Percentiles rank a stretch among this genome's conserved stretches.
Evolutionary conservation across 176 grass and related monocot species (phyloP).

Genomic region (Musa acuminata): DNA sequence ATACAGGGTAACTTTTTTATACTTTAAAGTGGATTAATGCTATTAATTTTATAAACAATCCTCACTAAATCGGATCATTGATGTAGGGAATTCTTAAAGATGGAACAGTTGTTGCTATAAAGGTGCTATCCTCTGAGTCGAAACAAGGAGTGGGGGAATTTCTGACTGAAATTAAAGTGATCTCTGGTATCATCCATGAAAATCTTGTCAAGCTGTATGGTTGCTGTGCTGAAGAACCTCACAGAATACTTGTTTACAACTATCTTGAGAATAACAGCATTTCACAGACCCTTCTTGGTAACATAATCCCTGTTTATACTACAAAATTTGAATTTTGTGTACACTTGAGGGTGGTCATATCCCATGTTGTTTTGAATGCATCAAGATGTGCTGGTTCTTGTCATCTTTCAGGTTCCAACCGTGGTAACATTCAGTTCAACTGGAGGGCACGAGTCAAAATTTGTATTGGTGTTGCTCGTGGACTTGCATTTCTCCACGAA

Average conservation of each 20-base stretch:
- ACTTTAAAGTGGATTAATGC: not conserved
- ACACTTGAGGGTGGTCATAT: not conserved
- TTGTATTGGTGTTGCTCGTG: slow-evolving; percentile 47
- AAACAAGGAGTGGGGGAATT: slow-evolving; percentile 71
- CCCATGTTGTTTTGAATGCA: not conserved
- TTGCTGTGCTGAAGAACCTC: slow-evolving; percentile 55
- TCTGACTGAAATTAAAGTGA: slow-evolving; percentile 48
- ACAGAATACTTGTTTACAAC: slow-evolving; percentile 79
- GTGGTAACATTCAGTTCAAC: slow-evolving; percentile 53
- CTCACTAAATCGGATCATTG: slow-evolving; percentile 11
- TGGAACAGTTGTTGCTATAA: slow-evolving; percentile 54
- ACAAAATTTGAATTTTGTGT: not conserved
- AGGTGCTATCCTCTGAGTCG: slow-evolving; percentile 64
- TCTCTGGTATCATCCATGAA: slow-evolving; percentile 60
- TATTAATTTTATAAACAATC: slow-evolving; percentile 6
- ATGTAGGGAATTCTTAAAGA: slow-evolving; percentile 76
- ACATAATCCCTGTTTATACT: slow-evolving; percentile 9
- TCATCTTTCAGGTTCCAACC: slow-evolving; percentile 28
- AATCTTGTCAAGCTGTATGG: slow-evolving; percentile 65
- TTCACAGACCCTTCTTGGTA: slow-evolving; percentile 58
- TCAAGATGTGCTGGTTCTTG: not conserved
- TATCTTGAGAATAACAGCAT: slow-evolving; percentile 87
- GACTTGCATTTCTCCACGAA: slow-evolving; percentile 71
- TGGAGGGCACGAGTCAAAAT: slow-evolving; percentile 67
- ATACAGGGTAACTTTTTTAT: slow-evolving; percentile 49